These are phyloP conservation scores for Clonostachys solani DNA, from an alignment of 2,329 filamentous ascomycete species.

Conservation along the genomic window DNA sequence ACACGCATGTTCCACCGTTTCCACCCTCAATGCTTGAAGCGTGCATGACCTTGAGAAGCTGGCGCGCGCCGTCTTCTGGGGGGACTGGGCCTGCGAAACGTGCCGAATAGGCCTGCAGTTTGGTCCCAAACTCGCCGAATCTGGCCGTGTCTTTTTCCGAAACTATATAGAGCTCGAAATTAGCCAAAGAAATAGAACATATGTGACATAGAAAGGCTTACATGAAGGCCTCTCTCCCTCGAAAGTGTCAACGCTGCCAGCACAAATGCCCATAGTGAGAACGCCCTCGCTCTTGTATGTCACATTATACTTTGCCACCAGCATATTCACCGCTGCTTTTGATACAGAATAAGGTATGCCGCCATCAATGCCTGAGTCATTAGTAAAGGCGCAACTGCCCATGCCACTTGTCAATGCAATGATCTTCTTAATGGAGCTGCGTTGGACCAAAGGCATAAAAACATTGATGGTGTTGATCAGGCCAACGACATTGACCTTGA, in stretches of 20 bases:
- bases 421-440: constrained; percentile 46
- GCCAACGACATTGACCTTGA: constrained; percentile 42
- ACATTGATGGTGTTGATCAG: constrained; percentile 43
- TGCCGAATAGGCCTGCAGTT: no score
- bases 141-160: no score
- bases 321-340: constrained; percentile 44
- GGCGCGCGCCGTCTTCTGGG: background rate
- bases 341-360: constrained; percentile 33
- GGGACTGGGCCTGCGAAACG: background rate
- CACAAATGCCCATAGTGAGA: constrained; percentile 31
- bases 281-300: constrained; percentile 42
- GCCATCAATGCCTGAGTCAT: constrained; percentile 23
- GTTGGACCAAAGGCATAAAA: constrained; percentile 46
- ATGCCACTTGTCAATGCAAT: constrained; percentile 39
- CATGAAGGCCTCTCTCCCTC: background rate
- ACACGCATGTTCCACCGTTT: background rate
- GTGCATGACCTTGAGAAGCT: background rate
- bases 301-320: constrained; percentile 44
- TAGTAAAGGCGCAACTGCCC: constrained; percentile 36
- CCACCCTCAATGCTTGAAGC: constrained; percentile 1
- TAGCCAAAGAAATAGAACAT: no score
- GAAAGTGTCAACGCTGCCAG: constrained; percentile 4
- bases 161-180: no score
- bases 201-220: no score
- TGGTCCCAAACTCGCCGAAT: no score